A percentile compares a stretch with the other conserved stretches of the same genome.
Conservation (phyloP, 2,329 filamentous ascomycete genomes). For the Penicillium sp. region DNA sequence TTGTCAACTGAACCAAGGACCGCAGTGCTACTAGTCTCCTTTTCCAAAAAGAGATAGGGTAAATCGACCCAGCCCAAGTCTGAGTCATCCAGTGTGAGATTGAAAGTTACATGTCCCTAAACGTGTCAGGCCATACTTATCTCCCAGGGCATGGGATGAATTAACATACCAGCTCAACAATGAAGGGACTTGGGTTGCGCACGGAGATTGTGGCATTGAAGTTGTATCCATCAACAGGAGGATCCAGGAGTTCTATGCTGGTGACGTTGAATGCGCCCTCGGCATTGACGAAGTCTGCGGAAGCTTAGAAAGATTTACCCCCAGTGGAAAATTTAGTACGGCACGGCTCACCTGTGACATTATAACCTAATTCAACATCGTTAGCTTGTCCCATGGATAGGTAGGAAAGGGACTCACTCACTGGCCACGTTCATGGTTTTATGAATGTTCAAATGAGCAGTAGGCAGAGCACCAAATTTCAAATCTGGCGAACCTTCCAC, state of each 20-base stretch:
- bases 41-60: constrained; percentile 20
- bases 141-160: neutral
- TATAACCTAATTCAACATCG: constrained; percentile 14
- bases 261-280: constrained; percentile 24
- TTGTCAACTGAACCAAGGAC: constrained; percentile 21
- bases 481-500: constrained; percentile 20
- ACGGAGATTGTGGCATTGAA: constrained; percentile 27
- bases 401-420: neutral
- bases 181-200: constrained; percentile 21
- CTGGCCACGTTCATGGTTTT: constrained; percentile 24
- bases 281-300: constrained; percentile 22
- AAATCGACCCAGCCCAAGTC: constrained; percentile 23
- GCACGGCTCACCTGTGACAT: constrained; percentile 19
- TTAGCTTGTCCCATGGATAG: neutral
- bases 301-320: neutral
- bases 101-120: constrained; percentile 25
- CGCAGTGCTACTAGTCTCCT: constrained; percentile 6
- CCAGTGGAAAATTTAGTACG: neutral
- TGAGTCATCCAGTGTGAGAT: constrained; percentile 22
- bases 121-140: neutral
- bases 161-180: constrained; percentile 22
- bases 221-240: constrained; percentile 22
- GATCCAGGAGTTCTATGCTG: constrained; percentile 16
- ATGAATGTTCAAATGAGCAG: constrained; percentile 23
- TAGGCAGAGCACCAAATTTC: constrained; percentile 21